phyloP scores from a whole-genome alignment of 495 filamentous ascomycete genomes.

The Aspergillus cavernicola region DNA sequence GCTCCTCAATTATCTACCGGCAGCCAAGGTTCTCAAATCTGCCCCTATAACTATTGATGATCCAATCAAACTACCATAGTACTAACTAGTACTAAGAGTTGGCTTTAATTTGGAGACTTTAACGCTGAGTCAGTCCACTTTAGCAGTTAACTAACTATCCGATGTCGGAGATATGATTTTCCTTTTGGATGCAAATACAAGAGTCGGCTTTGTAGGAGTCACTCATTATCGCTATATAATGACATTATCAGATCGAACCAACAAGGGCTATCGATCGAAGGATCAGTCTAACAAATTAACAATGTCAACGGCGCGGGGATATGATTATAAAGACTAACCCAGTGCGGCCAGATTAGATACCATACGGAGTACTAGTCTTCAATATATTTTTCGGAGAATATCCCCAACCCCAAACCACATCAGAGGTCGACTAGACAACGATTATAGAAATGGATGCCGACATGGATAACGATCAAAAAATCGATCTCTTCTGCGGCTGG shows the following conservation, averaged over 20 bases:
- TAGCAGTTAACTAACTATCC: too few relatives aligned
- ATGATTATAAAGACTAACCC: not conserved
- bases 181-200: too few relatives aligned
- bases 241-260: not conserved
- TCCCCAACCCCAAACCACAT: not conserved
- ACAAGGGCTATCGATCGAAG: not conserved
- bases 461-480: slow-evolving; percentile 27
- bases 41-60: too few relatives aligned
- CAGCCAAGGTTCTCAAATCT: too few relatives aligned
- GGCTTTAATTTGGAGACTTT: too few relatives aligned
- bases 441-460: not conserved
- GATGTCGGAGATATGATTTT: not conserved
- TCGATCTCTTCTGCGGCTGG: slow-evolving; percentile 71
- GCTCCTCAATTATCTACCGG: too few relatives aligned
- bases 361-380: too few relatives aligned
- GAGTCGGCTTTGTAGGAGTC: too few relatives aligned
- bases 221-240: not conserved
- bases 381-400: too few relatives aligned
- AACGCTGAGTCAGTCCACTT: not conserved
- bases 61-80: too few relatives aligned
- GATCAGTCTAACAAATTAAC: not conserved
- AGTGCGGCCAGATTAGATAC: not conserved
- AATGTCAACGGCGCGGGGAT: too few relatives aligned
- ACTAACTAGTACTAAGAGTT: too few relatives aligned
- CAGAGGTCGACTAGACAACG: not conserved